Percentiles rank a stretch among this genome's conserved stretches.
Evolutionary conservation across 768 basidiomycete genomes (phyloP).

Genomic region (Mycena pura): DNA sequence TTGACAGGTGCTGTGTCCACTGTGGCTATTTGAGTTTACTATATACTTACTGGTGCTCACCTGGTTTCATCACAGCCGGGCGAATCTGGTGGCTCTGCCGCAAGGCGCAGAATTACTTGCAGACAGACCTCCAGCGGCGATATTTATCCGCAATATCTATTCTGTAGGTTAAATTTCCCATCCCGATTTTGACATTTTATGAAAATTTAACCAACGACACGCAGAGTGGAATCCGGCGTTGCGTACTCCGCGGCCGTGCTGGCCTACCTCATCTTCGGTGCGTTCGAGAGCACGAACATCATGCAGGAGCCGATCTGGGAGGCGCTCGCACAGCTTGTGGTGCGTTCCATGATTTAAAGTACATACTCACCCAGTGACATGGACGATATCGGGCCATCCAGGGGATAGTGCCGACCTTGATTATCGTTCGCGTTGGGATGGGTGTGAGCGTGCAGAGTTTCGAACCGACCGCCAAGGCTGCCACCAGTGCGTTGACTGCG

Average conservation of each 20-base stretch:
- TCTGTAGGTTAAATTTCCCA: conserved; percentile 29
- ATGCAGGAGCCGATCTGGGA: conserved; percentile 1
- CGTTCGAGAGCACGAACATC: background rate
- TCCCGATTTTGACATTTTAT: background rate
- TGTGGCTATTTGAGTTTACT: background rate
- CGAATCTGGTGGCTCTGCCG: conserved; percentile 41
- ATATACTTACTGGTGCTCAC: background rate
- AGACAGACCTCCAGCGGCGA: conserved; percentile 30
- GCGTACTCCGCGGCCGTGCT: conserved; percentile 39
- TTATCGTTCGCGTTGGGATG: conserved; percentile 39
- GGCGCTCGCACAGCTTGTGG: conserved; percentile 37
- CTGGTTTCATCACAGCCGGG: conserved; percentile 27
- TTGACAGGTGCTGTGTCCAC: conserved; percentile 34
- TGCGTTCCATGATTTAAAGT: conserved; percentile 15
- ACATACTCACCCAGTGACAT: background rate
- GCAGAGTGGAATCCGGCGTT: conserved; percentile 40
- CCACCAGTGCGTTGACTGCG: too few species aligned
- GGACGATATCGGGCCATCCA: conserved; percentile 1
- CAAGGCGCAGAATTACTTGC: conserved; percentile 33
- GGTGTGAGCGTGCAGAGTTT: conserved; percentile 23
- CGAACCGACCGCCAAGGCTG: background rate
- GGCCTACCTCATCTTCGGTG: conserved; percentile 25
- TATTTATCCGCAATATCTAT: conserved; percentile 37
- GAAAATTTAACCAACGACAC: background rate
- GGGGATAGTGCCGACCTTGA: conserved; percentile 41